phyloP scores from a whole-genome alignment of 768 basidiomycete species.

The Mycena floridula region DNA sequence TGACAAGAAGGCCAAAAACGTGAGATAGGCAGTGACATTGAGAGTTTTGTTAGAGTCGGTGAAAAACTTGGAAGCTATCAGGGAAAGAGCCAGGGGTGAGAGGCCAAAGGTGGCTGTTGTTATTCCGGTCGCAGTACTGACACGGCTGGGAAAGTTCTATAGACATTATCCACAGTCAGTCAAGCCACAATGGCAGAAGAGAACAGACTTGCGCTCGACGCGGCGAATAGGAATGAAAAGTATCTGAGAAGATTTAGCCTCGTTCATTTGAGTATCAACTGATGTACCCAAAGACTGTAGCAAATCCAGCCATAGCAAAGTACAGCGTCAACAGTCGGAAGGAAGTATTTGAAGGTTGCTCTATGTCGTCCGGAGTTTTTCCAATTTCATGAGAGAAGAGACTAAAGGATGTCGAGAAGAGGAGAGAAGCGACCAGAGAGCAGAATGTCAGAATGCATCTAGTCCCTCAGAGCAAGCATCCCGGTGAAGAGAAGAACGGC shows the following conservation, averaged over 20 bases:
- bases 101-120: constrained; percentile 76
- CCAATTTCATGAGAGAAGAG: constrained; percentile 56
- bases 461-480: too few relatives aligned
- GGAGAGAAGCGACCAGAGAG: constrained; percentile 53
- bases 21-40: constrained; percentile 41
- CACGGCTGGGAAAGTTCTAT: constrained; percentile 58
- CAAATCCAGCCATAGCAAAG: constrained; percentile 63
- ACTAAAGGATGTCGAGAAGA: constrained; percentile 57
- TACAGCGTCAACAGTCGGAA: constrained; percentile 48
- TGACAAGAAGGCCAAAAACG: constrained; percentile 50
- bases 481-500: too few relatives aligned
- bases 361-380: constrained; percentile 31
- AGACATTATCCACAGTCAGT: too few relatives aligned
- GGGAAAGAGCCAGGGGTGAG: constrained; percentile 69
- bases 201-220: too few relatives aligned
- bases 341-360: constrained; percentile 31
- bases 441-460: too few relatives aligned
- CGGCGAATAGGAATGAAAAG: constrained; percentile 72
- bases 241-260: constrained; percentile 30
- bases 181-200: too few relatives aligned
- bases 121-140: constrained; percentile 59
- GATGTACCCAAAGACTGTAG: constrained; percentile 67
- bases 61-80: constrained; percentile 59
- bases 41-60: constrained; percentile 36
- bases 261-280: neutral